Base-by-base conservation (phyloP, 257 asterid genomes). In the Penstemon barbatus region DNA sequence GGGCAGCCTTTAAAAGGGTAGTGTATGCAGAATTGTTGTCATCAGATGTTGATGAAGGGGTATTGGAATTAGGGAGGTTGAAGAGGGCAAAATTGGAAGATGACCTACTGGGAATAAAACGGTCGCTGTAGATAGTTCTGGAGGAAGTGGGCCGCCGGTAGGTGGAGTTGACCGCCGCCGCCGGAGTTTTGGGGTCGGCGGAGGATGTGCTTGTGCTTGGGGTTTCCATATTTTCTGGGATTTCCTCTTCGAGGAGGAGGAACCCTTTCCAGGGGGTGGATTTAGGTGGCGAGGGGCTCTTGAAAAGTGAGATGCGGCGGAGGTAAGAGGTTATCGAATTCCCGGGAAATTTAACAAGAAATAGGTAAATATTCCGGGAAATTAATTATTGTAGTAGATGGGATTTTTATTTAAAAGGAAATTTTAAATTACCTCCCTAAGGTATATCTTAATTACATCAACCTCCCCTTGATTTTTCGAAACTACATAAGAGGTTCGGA, bases 61-160 rank as follows among this genome's bases (percentile, higher is more conserved):
- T 9, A 52, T 77, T 66, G 12, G 89, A 78, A 62, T 77, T 80
- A 5, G 91, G 83, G 52, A 90, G 87, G 74, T 87, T 77, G 74
- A 92, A 86, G 6, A 92, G 97, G 58, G 89, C 87, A n/a, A 89
- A 92, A 76, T 92, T 87, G 66, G 97, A 92, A 3, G 95, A 86
- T 5, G 96, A 79, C 43, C 98, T 84, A 67, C 95, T 79, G 6
- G 97, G 98, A 57, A 92, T 92, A 71, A 89, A 92, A 2, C 98
- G 95, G 74, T 92, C 98, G 66, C 96, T 74, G 84, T 83, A 87
- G 72, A 92, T 89, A 36, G 96, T 85, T 37, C 96, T 79, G 10
- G 95, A 86, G 1, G 89, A 77, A 5, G 95, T 84, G 4, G 92
- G 92, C 13, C 84, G 89, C 65, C 74, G 90, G 72, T 86, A 82